Evolutionary conservation across 306 rosid species (phyloP), one percentile per base, ranked within the genome.

Genomic region (Pyrus pyrifolia): DNA sequence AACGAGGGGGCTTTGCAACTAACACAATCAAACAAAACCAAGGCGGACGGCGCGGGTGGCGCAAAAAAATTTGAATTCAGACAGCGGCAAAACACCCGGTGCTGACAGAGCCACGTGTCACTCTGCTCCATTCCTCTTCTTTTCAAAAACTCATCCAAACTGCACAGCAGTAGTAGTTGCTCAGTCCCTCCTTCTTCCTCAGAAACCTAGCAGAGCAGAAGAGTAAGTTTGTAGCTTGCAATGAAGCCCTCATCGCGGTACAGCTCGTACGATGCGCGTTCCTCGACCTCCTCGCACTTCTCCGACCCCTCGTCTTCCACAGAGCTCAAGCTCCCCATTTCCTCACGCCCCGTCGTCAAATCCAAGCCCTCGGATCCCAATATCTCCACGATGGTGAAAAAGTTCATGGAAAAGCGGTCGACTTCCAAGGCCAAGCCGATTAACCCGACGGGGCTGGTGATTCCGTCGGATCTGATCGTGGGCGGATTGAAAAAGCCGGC

Each of bases 241-340:
- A 65, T 71, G 78, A 95, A 83, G 71, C 81, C 96, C 17, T 89
- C 97, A 19, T 89, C 99, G 12, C 86, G 99, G 17, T 96, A 96
- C 96, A 87, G 84, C 29, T 78, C 98, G 38, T 96, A 88, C 79
- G 91, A 92, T 61, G 71, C 92, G 0, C 93, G 98, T 13, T 89
- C 96, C 75, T 95, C 97, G 15, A 80, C 91, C 3, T 85, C 98
- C 61, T 86, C 98, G 5, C 88, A 85, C 58, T 84, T 83, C 72
- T 91, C 97, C 14, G 89, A 91, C 60, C 96, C 92, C 2, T 90
- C 97, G 69, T 92, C 97, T 2, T 95, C 99, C 45, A 58, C 77
- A 1, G 97, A 95, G 22, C 74, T 85, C 84, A 84, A 72, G 45
- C 78, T 42, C 6, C 13, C 69, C 15, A 4, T 74, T 3, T 71